phyloP scores from a whole-genome alignment of 805 yeast species.

The Soucietia sequanensis region DNA sequence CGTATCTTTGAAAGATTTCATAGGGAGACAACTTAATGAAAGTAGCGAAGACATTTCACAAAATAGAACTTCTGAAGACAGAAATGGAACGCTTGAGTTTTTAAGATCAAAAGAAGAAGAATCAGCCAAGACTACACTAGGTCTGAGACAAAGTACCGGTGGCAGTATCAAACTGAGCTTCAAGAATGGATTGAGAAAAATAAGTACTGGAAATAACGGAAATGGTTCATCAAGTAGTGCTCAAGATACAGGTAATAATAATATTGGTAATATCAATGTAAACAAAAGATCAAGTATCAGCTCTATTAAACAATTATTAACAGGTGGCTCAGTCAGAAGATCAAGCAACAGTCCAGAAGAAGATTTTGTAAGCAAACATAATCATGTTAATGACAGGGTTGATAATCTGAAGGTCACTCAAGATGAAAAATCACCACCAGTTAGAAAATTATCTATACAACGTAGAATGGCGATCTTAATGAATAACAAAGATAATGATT shows the following conservation, averaged over 20 bases:
- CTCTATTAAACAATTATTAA: constrained; percentile 27
- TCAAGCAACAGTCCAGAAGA: constrained; percentile 7
- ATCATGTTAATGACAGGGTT: background rate
- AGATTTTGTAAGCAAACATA: constrained; percentile 1
- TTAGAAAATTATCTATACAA: constrained; percentile 44
- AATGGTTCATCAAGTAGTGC: constrained; percentile 12
- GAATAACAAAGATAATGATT: constrained; percentile 35
- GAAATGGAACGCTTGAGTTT: constrained; percentile 34
- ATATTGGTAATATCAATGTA: constrained; percentile 1
- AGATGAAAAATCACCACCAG: constrained; percentile 4
- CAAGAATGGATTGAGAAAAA: constrained; percentile 34
- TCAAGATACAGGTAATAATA: constrained; percentile 18
- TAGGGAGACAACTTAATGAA: constrained; percentile 30
- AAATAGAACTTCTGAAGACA: constrained; percentile 18
- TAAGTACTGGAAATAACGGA: constrained; percentile 44
- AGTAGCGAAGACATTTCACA: constrained; percentile 18
- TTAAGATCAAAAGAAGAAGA: constrained; percentile 32
- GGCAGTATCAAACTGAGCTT: constrained; percentile 35
- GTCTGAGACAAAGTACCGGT: constrained; percentile 35
- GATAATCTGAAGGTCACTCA: background rate
- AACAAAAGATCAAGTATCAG: constrained; percentile 27
- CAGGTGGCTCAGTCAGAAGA: constrained; percentile 22
- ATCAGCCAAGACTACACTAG: constrained; percentile 6
- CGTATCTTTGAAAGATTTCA: constrained; percentile 28
- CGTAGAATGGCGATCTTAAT: constrained; percentile 53